These are phyloP conservation scores for Esteya vermicola DNA, from an alignment of 2,329 filamentous ascomycete species.

Conservation along the genomic window DNA sequence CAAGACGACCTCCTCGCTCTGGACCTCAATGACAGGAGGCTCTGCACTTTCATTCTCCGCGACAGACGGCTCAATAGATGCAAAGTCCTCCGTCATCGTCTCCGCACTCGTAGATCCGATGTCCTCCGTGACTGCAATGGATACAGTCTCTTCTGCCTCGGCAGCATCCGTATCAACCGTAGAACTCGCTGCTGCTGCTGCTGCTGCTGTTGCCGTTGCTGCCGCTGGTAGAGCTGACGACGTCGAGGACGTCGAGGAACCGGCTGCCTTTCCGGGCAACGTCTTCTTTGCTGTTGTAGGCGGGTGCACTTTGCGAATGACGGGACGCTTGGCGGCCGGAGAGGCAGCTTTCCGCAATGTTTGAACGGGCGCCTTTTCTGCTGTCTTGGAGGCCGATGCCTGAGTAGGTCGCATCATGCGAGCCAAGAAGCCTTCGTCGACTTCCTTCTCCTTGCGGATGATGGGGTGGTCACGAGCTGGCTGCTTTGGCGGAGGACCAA, in stretches of 20 bases:
- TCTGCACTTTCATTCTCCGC: too few relatives aligned
- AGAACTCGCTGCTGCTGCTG: not conserved
- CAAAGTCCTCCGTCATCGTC: too few relatives aligned
- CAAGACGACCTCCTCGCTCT: too few relatives aligned
- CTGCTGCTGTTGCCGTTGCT: not conserved
- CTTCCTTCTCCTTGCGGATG: constrained; percentile 34
- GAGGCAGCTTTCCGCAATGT: constrained; percentile 23
- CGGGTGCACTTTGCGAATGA: not conserved
- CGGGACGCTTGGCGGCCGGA: not conserved
- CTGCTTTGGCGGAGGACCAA: constrained; percentile 47
- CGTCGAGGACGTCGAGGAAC: not conserved
- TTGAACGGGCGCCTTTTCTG: constrained; percentile 39
- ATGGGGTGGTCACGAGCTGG: constrained; percentile 30
- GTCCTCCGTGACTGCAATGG: too few relatives aligned
- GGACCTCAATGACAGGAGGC: too few relatives aligned
- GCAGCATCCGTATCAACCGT: too few relatives aligned
- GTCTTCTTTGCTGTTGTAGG: too few relatives aligned
- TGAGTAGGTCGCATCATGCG: constrained; percentile 71
- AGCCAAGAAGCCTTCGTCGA: constrained; percentile 61
- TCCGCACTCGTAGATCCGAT: too few relatives aligned
- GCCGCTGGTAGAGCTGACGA: not conserved
- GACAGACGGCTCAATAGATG: too few relatives aligned
- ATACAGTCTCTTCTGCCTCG: too few relatives aligned
- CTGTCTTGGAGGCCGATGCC: constrained; percentile 50
- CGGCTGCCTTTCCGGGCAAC: not conserved